Percentiles rank a stretch among this genome's conserved stretches.
Conservation (phyloP, 768 basidiomycete species). For the Dentipellis sp. region DNA sequence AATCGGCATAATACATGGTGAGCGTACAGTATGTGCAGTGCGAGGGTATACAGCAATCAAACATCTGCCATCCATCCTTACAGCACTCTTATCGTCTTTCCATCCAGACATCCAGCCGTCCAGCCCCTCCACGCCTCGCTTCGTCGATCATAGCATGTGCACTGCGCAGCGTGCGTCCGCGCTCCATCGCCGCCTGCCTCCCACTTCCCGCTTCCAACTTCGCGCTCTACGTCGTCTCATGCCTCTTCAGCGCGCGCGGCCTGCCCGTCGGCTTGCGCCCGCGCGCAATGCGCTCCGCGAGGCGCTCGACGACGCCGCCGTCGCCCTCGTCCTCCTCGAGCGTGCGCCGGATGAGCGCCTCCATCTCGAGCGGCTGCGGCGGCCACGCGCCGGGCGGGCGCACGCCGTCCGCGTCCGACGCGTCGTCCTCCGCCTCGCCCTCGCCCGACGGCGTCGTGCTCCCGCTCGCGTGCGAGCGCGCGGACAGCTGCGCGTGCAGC, state of each 20-base stretch:
- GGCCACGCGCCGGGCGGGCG: constrained; percentile 27
- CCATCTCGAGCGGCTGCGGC: constrained; percentile 35
- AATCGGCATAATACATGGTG: not conserved
- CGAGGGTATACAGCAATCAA: not conserved
- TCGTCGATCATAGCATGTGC: too few species aligned
- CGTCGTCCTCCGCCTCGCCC: constrained; percentile 5
- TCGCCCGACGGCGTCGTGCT: constrained; percentile 11
- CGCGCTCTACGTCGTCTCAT: constrained; percentile 40
- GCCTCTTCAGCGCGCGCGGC: constrained; percentile 51
- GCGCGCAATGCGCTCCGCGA: constrained; percentile 56
- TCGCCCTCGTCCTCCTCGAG: constrained; percentile 46
- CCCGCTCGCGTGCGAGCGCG: constrained; percentile 9
- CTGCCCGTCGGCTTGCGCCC: constrained; percentile 34
- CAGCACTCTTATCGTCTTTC: too few species aligned
- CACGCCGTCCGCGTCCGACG: constrained; percentile 23
- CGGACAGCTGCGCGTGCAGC: constrained; percentile 8
- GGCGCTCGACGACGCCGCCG: constrained; percentile 43
- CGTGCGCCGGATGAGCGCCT: constrained; percentile 52
- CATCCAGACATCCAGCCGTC: too few species aligned
- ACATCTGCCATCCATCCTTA: not conserved
- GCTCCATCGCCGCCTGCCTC: not conserved
- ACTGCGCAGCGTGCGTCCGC: not conserved
- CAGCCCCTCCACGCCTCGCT: too few species aligned
- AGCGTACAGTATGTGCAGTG: not conserved
- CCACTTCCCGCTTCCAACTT: not conserved